Evolutionary conservation across 1,284 basidiomycete species (phyloP), one percentile per base, ranked within the genome.

Genomic region (Phenoliferia sp.): DNA sequence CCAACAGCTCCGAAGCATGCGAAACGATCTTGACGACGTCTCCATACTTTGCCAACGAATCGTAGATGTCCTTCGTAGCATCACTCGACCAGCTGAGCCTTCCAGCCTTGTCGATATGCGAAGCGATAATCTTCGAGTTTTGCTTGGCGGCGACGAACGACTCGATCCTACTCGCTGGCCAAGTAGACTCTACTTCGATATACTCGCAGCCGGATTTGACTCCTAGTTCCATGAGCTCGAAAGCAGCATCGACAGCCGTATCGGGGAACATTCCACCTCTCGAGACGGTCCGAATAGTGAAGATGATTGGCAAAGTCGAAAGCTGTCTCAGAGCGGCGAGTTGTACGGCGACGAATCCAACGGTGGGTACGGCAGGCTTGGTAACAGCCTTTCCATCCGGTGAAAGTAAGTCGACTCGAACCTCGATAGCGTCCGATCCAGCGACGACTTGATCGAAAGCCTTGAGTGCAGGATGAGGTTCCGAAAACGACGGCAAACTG

Each of bases 261-360:
- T 95, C 90, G 0, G 94, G 94, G 84, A 94, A 95, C 57, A 88
- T 86, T 7, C 96, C 95, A 54, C 95, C 95, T 79, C 99, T 94
- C 1, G 88, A 85, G 34, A 85, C 83, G 3, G 92, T 94, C 31
- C 95, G 84, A 32, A 96, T 90, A 0, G 94, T 96, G 81, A 89
- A 98, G 65, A 99, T 88, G 72, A 98, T 87, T 0, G 96, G 95
- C 3, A 99, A 84, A 2, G 83, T 82, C 0, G 92, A 90, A 17
- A 84, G 84, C 62, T 89, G 87, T 54, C 93, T 87, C 16, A 99
- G 82, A 1, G 87, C 85, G 0, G 91, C 85, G 54, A 99, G 81
- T 77, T 99, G 96, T 56, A 85, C 83, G 17, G 87, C 84, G 52
- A 98, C 92, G 77, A 92, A 96, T 0, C 83, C 79, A 33, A 82